Conservation (phyloP, 148 eudicot species). For the Talinum fruticosum region DNA sequence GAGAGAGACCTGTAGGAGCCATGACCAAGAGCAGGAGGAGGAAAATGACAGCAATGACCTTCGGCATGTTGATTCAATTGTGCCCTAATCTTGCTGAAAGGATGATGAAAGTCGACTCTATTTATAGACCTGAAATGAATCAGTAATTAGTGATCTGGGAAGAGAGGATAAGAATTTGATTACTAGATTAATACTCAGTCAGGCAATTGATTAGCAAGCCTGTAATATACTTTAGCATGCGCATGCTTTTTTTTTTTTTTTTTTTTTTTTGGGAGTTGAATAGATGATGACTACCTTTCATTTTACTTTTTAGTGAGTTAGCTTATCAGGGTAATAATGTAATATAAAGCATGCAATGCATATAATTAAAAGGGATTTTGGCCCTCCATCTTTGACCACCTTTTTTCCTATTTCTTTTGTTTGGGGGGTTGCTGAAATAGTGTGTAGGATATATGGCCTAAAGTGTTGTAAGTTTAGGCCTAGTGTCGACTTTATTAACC, state of each 20-base stretch:
- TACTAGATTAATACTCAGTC: too few species aligned
- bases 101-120: background rate
- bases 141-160: too few species aligned
- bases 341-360: too few species aligned
- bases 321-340: background rate
- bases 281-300: background rate
- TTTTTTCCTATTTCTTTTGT: too few species aligned
- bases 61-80: background rate
- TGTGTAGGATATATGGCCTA: too few species aligned
- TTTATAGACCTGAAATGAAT: background rate
- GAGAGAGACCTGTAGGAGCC: background rate
- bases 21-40: background rate
- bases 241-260: background rate
- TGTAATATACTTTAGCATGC: background rate
- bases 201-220: background rate
- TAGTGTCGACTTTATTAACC: too few species aligned
- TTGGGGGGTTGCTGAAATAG: too few species aligned
- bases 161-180: background rate
- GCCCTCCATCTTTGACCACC: background rate
- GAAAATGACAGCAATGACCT: background rate
- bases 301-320: too few species aligned
- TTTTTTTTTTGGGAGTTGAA: background rate
- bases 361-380: too few species aligned
- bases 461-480: too few species aligned
- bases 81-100: background rate